phyloP scores from a whole-genome alignment of 805 yeast species.

The Saturnispora silvae region DNA sequence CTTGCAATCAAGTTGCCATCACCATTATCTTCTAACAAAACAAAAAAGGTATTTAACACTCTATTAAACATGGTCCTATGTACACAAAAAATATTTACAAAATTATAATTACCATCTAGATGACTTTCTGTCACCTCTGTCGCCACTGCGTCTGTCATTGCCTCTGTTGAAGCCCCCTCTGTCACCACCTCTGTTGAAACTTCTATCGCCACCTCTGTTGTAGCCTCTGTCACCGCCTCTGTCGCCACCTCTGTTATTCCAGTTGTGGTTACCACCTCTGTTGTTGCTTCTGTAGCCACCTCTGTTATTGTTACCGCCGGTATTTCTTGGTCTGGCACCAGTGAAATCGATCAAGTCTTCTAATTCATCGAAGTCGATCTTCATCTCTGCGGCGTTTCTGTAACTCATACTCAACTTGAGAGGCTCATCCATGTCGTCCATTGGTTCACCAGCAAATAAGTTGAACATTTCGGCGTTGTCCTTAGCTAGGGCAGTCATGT shows the following conservation, averaged over 20 bases:
- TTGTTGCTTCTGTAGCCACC: slow-evolving; percentile 6
- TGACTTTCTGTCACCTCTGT: too few species aligned
- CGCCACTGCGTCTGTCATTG: neutral
- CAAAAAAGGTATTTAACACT: too few species aligned
- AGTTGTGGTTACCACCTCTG: slow-evolving; percentile 1
- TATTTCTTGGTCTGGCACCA: slow-evolving; percentile 17
- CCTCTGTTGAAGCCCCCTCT: slow-evolving; percentile 8
- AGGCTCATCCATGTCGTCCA: slow-evolving; percentile 8
- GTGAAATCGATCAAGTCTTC: slow-evolving; percentile 25
- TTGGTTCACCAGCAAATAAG: slow-evolving; percentile 17
- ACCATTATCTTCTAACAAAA: too few species aligned
- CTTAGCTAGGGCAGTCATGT: slow-evolving; percentile 22
- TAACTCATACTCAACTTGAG: slow-evolving; percentile 8
- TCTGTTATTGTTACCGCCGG: neutral
- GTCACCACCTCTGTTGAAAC: slow-evolving; percentile 6
- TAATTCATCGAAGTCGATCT: slow-evolving; percentile 18
- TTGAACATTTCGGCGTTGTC: slow-evolving; percentile 26
- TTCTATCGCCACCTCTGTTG: slow-evolving; percentile 10
- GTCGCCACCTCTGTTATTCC: slow-evolving; percentile 9
- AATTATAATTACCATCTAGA: slow-evolving; percentile 10
- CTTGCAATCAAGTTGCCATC: too few species aligned
- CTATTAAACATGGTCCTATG: too few species aligned
- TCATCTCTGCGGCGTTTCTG: slow-evolving; percentile 19
- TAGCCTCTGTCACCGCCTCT: slow-evolving; percentile 15
- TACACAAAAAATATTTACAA: slow-evolving; percentile 1